Conservation (phyloP, 352 stramenopile genomes). For the Nothophytophthora sp. region DNA sequence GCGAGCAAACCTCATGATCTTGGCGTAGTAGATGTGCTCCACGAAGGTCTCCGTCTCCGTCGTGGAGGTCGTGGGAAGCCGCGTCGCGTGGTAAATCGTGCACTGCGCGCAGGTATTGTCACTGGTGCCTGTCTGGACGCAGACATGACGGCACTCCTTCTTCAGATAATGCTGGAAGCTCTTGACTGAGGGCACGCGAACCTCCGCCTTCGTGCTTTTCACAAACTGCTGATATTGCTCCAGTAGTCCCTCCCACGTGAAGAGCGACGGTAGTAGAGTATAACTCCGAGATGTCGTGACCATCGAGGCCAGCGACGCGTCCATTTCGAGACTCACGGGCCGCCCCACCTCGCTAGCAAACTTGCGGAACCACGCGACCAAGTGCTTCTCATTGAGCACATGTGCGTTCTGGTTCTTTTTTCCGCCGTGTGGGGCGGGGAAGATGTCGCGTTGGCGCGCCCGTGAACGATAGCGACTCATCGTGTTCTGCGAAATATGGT, state of each 20-base stretch:
- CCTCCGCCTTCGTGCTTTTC: not conserved
- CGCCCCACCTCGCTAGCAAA: not conserved
- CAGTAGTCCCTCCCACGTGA: constrained; percentile 5
- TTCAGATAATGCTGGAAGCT: not conserved
- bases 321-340: not conserved
- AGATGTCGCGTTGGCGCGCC: not conserved
- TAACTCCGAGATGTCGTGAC: not conserved
- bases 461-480: constrained; percentile 1
- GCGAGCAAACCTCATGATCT: too few species aligned
- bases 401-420: constrained; percentile 3
- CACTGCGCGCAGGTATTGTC: not conserved
- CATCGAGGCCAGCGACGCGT: not conserved
- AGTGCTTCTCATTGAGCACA: constrained; percentile 3
- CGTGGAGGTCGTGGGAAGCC: not conserved
- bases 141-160: not conserved
- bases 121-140: not conserved
- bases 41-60: not conserved
- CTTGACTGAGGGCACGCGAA: not conserved
- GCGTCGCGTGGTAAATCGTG: not conserved
- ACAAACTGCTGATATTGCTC: not conserved
- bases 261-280: not conserved
- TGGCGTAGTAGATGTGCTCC: not conserved
- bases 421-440: constrained; percentile 2
- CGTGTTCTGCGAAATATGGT: constrained; percentile 4
- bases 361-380: not conserved